Evolutionary conservation across 202 grass and related monocot species (phyloP).

Genomic region (Panicum hallii): DNA sequence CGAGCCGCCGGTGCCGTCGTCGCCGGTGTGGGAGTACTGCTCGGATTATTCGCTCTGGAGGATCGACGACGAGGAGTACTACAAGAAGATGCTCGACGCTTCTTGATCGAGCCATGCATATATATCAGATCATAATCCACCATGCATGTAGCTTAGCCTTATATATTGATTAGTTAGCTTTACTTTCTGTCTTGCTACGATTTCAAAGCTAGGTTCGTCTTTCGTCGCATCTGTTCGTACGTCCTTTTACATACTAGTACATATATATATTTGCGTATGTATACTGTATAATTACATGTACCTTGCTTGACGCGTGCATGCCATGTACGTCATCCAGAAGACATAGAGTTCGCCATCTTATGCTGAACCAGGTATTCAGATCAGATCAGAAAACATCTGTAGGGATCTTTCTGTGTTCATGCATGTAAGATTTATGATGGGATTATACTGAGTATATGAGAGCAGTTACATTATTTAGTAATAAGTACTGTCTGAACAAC

Average conservation of each 20-base stretch:
- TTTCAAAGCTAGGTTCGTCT: not conserved
- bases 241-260: not conserved
- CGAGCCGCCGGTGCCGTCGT: constrained; percentile 36
- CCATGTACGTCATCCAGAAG: not conserved
- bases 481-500: not conserved
- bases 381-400: not conserved
- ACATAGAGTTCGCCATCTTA: not conserved
- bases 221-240: constrained; percentile 15
- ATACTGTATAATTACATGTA: constrained; percentile 43
- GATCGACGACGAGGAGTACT: constrained; percentile 81
- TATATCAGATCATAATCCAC: constrained; percentile 1
- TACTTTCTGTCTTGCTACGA: not conserved
- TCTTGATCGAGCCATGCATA: not conserved
- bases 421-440: not conserved
- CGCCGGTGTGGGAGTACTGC: constrained; percentile 74
- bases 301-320: not conserved
- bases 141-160: not conserved
- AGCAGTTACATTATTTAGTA: not conserved
- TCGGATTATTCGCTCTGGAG: constrained; percentile 72
- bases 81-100: constrained; percentile 55
- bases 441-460: not conserved
- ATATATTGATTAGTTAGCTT: constrained; percentile 28
- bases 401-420: not conserved
- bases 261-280: constrained; percentile 34
- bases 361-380: not conserved